Evolutionary conservation across 148 eudicot genomes (phyloP), one percentile per base, ranked within the genome.

Genomic region (Oxyria digyna): DNA sequence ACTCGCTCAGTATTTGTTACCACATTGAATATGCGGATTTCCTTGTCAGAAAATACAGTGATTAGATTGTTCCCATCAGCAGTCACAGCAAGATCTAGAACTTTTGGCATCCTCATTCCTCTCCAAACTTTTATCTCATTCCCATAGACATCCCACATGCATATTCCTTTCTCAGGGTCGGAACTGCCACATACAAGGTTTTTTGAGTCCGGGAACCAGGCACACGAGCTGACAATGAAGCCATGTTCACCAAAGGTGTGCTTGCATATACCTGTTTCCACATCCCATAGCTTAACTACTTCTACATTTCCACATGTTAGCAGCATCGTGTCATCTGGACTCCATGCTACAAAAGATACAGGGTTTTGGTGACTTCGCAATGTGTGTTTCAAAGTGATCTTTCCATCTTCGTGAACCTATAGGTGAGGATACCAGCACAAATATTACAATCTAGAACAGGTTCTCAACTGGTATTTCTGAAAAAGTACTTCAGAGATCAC

Each of bases 201-300:
- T 75, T 86, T 85, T 29, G 95, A 89, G 73, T 89, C 98, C 0
- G 98, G 91, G 74, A 90, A 93, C 98, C 98, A 93, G 32, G 98
- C 96, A 79, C 98, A 93, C 43, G 96, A 89, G 79, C 96, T 90
- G 54, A 88, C 85, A 11, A 54, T 67, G 74, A 93, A 87, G 33
- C 83, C 90, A 6, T 68, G 79, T 37, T 80, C 80, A 8, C 87
- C 95, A 76, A 84, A 93, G 65, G 96, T 90, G 76, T 78, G 87
- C 80, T 81, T 86, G 82, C 90, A 90, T 52, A 72, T 74, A 81
- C 98, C 98, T 42, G 90, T 81, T 76, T 93, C 87, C 29, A 85
- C 90, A 72, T 93, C 98, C 98, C 98, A 93, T 50, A 89, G 79
- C 73, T 85, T 90, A 45, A 93, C 88, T 32, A 85, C 90, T 85